phyloP scores from a whole-genome alignment of 2,329 filamentous ascomycete species.

The Talaromyces sp. region DNA sequence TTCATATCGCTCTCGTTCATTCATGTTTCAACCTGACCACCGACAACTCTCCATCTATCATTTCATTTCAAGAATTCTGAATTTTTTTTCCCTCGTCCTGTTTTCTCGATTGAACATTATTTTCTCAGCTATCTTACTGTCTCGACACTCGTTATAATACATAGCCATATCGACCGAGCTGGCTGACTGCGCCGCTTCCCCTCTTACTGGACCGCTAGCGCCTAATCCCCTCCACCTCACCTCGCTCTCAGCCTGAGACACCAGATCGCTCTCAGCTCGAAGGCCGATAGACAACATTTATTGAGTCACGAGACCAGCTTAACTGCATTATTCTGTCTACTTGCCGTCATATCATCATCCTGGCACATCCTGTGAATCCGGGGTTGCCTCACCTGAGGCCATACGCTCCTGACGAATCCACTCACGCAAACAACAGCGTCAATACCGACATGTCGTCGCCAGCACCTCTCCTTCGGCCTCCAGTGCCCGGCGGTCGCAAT shows the following conservation, averaged over 20 bases:
- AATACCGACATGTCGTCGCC: conserved; percentile 65
- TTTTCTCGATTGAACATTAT: not conserved
- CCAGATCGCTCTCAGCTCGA: not conserved
- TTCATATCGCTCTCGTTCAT: not conserved
- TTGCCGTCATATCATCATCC: not conserved
- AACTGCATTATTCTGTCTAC: not conserved
- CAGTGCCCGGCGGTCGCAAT: conserved; percentile 68
- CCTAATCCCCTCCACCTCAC: not conserved
- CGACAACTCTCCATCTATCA: not conserved
- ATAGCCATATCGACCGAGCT: not conserved
- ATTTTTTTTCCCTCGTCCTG: not conserved
- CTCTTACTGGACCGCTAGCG: conserved; percentile 8
- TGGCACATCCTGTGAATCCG: conserved; percentile 7
- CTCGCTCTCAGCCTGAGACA: conserved; percentile 1
- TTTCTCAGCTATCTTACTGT: not conserved
- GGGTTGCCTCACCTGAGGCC: conserved; percentile 10
- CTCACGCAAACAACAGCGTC: not conserved
- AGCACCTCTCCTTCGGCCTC: conserved; percentile 77
- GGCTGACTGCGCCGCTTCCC: conserved; percentile 6
- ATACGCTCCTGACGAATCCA: not conserved
- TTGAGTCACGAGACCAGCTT: not conserved
- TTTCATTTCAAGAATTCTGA: not conserved
- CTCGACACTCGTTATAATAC: not conserved
- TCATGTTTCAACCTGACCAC: not conserved
- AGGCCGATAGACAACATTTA: not conserved